These are phyloP conservation scores for Afroboletus lepidellus DNA, from an alignment of 1,284 basidiomycete species.

Conservation along the genomic window DNA sequence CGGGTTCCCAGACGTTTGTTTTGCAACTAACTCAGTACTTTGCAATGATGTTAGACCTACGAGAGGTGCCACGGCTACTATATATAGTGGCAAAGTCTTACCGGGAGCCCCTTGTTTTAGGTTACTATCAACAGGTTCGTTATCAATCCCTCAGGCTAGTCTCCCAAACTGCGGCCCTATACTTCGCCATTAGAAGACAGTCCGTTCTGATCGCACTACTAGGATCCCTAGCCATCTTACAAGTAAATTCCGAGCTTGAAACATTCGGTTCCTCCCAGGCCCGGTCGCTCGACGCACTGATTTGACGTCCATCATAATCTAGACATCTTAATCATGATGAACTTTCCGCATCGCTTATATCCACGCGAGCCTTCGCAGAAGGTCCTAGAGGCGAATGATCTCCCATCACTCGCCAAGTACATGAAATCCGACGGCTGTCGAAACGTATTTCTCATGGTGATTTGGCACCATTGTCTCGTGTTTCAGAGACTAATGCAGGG, in stretches of 20 bases:
- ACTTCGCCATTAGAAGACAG: too few species aligned
- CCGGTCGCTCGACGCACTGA: not conserved
- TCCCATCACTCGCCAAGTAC: conserved; percentile 57
- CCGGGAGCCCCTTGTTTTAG: too few species aligned
- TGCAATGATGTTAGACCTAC: too few species aligned
- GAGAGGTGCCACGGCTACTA: too few species aligned
- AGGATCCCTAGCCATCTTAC: not conserved
- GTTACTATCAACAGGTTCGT: too few species aligned
- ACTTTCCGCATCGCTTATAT: not conserved
- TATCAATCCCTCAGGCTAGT: too few species aligned
- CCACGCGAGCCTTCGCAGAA: conserved; percentile 11
- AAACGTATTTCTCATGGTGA: conserved; percentile 72
- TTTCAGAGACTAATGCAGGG: conserved; percentile 2
- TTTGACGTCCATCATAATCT: not conserved
- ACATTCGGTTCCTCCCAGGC: not conserved
- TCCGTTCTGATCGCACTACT: too few species aligned
- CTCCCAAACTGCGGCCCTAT: too few species aligned
- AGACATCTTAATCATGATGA: conserved; percentile 20
- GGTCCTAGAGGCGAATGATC: conserved; percentile 36
- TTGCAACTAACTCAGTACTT: too few species aligned
- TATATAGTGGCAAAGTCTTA: too few species aligned
- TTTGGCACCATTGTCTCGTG: conserved; percentile 9
- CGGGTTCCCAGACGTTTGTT: too few species aligned
- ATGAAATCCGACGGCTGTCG: conserved; percentile 66
- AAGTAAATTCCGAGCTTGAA: not conserved